Evolutionary conservation across 2,329 filamentous ascomycete genomes (phyloP).

Genomic region (Aspergillus fumigatus): DNA sequence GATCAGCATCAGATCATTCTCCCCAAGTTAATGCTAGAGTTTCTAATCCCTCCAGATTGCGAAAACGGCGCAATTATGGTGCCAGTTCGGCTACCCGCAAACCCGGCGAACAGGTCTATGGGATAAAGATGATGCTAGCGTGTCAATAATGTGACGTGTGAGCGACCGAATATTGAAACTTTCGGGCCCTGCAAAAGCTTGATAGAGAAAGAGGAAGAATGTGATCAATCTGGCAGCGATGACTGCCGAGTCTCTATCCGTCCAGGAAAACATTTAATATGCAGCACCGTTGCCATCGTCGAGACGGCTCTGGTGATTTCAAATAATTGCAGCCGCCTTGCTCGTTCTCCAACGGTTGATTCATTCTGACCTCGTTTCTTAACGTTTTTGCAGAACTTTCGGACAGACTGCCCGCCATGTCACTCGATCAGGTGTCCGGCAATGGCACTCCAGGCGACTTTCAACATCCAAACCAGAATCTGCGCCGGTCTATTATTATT

Average conservation of each 20-base stretch:
- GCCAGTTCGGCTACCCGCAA: not conserved
- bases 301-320: constrained; percentile 14
- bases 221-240: not conserved
- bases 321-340: constrained; percentile 19
- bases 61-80: not conserved
- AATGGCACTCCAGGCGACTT: constrained; percentile 18
- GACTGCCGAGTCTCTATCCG: not conserved
- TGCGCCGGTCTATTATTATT: constrained; percentile 21
- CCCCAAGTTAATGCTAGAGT: not conserved
- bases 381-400: constrained; percentile 1
- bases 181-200: not conserved
- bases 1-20: not conserved
- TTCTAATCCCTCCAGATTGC: not conserved
- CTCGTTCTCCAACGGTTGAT: constrained; percentile 2
- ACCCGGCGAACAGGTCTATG: not conserved
- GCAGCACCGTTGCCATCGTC: not conserved
- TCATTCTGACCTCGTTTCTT: constrained; percentile 5
- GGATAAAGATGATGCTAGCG: not conserved
- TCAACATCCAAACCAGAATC: constrained; percentile 20
- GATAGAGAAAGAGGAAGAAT: not conserved
- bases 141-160: not conserved
- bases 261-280: not conserved
- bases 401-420: constrained; percentile 14
- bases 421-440: constrained; percentile 9
- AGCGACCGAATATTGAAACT: not conserved